phyloP scores from a whole-genome alignment of 2,329 filamentous ascomycete species.

The Trichoderma lentiforme region DNA sequence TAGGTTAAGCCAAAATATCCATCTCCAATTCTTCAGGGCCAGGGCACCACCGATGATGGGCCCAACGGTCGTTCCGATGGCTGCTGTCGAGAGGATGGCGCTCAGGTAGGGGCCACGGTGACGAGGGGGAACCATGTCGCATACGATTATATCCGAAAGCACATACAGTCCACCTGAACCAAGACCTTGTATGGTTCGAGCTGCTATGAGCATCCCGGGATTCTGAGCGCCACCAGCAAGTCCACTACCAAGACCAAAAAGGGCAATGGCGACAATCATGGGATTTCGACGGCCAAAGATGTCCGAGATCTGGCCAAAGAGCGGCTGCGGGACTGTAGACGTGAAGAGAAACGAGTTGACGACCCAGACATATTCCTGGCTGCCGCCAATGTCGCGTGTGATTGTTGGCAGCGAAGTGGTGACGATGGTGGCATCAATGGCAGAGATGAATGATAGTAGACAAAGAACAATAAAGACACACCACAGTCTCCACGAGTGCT shows the following conservation, averaged over 20 bases:
- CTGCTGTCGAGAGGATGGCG: constrained; percentile 32
- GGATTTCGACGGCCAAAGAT: constrained; percentile 50
- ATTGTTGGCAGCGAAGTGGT: not conserved
- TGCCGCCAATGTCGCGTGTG: not conserved
- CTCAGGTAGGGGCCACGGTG: constrained; percentile 43
- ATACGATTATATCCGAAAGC: constrained; percentile 34
- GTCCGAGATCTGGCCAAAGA: constrained; percentile 49
- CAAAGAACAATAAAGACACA: constrained; percentile 7
- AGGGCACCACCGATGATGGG: constrained; percentile 33
- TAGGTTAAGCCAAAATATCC: constrained; percentile 46
- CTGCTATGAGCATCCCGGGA: constrained; percentile 43
- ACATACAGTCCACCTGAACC: constrained; percentile 28
- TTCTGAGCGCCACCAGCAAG: constrained; percentile 42
- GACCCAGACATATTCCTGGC: constrained; percentile 1
- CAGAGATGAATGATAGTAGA: not conserved
- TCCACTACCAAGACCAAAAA: constrained; percentile 51
- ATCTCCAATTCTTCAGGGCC: constrained; percentile 38
- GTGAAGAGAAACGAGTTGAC: constrained; percentile 6
- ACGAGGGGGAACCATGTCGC: constrained; percentile 49
- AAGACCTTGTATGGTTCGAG: constrained; percentile 42
- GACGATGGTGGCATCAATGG: constrained; percentile 1
- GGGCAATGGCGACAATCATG: constrained; percentile 38
- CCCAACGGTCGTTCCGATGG: constrained; percentile 35
- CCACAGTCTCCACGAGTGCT: constrained; percentile 2
- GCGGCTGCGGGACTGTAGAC: constrained; percentile 35